phyloP scores from a whole-genome alignment of 345 rosid species.

The Melaleuca alternifolia region DNA sequence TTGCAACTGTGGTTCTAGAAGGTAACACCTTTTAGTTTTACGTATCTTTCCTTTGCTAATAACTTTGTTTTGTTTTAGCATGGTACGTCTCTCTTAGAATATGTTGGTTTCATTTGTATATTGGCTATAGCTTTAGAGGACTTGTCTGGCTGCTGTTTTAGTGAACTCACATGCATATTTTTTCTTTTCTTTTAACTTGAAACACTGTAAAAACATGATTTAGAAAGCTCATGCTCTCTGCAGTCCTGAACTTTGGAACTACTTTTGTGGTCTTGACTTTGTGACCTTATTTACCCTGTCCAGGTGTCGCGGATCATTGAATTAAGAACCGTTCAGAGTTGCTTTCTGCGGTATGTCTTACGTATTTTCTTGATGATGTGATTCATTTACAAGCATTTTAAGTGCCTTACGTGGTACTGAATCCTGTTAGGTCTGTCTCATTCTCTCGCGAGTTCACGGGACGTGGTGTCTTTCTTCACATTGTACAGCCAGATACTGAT shows the following conservation, averaged over 20 bases:
- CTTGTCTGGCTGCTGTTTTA: not conserved
- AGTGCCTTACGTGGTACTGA: not conserved
- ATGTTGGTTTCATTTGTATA: not conserved
- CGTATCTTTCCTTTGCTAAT: not conserved
- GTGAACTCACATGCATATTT: not conserved
- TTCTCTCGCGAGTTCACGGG: not conserved
- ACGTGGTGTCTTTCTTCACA: not conserved
- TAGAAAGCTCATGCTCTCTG: not conserved
- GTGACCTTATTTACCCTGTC: slow-evolving; percentile 2
- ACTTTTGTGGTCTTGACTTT: not conserved
- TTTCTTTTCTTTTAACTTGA: not conserved
- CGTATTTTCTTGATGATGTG: slow-evolving; percentile 2
- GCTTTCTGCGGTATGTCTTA: slow-evolving; percentile 10
- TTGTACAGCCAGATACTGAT: not conserved
- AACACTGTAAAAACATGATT: not conserved
- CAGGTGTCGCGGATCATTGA: slow-evolving; percentile 94
- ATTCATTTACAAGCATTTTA: not conserved
- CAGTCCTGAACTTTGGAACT: not conserved
- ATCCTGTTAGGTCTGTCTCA: not conserved
- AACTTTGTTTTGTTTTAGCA: not conserved
- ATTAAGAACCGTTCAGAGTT: slow-evolving; percentile 27
- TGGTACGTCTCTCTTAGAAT: not conserved
- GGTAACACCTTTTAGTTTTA: slow-evolving; percentile 38
- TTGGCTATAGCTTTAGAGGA: not conserved
- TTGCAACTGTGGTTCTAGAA: slow-evolving; percentile 90